Base-by-base conservation (phyloP, 2,329 filamentous ascomycete species). In the Penicillium oxalicum region DNA sequence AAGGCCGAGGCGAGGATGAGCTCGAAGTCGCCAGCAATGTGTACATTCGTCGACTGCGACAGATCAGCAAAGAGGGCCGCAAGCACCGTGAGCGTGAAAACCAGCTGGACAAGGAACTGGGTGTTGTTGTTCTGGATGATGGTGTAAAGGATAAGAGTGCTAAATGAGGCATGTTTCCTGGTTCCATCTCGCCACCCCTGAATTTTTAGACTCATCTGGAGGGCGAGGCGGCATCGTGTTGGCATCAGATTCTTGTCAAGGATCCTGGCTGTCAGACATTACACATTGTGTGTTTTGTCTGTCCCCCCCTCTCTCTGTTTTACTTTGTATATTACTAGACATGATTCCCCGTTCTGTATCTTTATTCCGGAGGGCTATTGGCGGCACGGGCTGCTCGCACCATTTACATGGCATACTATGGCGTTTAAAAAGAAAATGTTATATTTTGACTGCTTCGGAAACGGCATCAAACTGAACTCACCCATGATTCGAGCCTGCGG, bases 11-110 rank as follows among this genome's bases (percentile, higher is more conserved):
- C 51, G 65, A 68, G 9, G 69, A 75, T 9, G 70, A 74, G 11
- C 69, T 70, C 4, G 66, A 73, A 11, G 70, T 70, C 9, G 69
- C 69, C 1, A 58, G 62, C 2, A 67, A 71, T 25, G 75, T 72
- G 62, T 81, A 82, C 46, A 57, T 70, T 24, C 51, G 52, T 24
- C 57, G 56, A 37, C 52, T 74, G 41, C 64, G 65, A 9, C 49
- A 52, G 1, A 65, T 81, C 54, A 82, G 77, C 45, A 58, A 73
- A 9, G 62, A 72, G 45, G 88, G 90, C 6, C 76, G 78, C 38
- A 51, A 64, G 43, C 86, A 79, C 67, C 79, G 88, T 50, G 61
- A 73, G 46, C 51, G 69, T 53, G 72, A 84, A 62, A 77, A 82
- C 47, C 58, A 74, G 60, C 60, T 75, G 28, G 79, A 84, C 48